A percentile compares a stretch with the other conserved stretches of the same genome.
Conservation (phyloP, 306 rosid species). For the Betula pendula region DNA sequence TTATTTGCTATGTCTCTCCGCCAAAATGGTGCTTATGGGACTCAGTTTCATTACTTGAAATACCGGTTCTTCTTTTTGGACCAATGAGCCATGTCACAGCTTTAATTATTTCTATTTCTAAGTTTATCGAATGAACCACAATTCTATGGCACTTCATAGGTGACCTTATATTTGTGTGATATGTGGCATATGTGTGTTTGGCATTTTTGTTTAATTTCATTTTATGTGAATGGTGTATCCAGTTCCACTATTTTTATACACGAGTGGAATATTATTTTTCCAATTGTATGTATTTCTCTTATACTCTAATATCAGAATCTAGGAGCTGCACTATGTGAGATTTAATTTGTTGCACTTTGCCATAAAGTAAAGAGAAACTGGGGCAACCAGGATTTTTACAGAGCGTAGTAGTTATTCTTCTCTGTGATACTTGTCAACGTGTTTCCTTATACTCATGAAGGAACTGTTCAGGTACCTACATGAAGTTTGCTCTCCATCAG, state of each 20-base stretch:
- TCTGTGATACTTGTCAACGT: slow-evolving; percentile 9
- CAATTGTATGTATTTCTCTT: neutral
- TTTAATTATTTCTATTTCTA: neutral
- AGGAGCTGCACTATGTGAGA: neutral
- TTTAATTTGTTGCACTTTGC: neutral
- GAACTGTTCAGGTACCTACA: slow-evolving; percentile 75
- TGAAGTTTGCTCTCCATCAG: slow-evolving; percentile 95
- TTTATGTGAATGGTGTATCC: neutral
- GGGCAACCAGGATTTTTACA: slow-evolving; percentile 16
- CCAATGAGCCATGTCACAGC: neutral
- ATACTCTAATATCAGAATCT: slow-evolving; percentile 9
- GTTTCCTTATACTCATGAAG: slow-evolving; percentile 22
- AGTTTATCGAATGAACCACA: neutral
- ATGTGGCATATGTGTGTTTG: neutral
- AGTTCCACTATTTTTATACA: neutral
- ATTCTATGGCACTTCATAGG: neutral
- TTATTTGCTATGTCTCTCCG: neutral
- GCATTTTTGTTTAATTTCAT: neutral
- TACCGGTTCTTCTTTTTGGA: neutral
- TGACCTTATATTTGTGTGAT: neutral
- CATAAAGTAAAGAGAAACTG: neutral
- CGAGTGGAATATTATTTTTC: neutral
- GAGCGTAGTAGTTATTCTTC: neutral
- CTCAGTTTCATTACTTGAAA: neutral
- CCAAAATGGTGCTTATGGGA: slow-evolving; percentile 1